Percentiles rank a stretch among this genome's conserved stretches.
Conservation (phyloP, 2,329 filamentous ascomycete species). For the Canariomyces notabilis region DNA sequence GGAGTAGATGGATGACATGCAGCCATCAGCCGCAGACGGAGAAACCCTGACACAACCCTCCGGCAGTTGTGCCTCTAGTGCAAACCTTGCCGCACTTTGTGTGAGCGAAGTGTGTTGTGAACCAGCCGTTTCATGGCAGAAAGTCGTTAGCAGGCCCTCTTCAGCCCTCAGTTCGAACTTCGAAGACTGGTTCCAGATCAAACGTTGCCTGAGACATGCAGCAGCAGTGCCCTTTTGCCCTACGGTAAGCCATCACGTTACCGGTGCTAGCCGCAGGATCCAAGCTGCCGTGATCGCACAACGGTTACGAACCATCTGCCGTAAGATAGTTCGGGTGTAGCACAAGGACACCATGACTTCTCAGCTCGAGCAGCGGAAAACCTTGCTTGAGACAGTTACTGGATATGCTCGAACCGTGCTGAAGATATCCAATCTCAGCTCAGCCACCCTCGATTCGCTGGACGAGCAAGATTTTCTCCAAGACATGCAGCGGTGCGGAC, state of each 20-base stretch:
- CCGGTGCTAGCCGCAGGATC: no score
- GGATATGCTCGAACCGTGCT: no score
- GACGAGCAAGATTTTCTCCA: neutral
- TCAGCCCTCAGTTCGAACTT: neutral
- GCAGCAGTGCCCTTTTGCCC: neutral
- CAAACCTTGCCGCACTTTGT: no score
- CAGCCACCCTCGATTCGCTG: neutral
- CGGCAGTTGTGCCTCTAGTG: neutral
- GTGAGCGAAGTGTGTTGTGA: no score
- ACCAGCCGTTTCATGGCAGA: no score
- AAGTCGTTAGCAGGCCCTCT: no score
- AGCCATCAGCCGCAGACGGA: constrained; percentile 17
- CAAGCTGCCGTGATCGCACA: no score
- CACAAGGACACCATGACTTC: neutral
- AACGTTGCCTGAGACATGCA: constrained; percentile 8
- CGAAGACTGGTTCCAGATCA: neutral
- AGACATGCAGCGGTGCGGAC: neutral
- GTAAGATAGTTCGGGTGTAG: neutral
- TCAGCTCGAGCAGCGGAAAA: no score
- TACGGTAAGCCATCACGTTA: no score
- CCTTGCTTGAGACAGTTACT: no score
- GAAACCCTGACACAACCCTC: constrained; percentile 13
- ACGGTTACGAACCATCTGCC: no score
- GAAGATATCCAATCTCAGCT: neutral
- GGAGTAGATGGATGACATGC: constrained; percentile 1